phyloP scores from a whole-genome alignment of 179 eudicot genomes.

The Patellifolia procumbens region DNA sequence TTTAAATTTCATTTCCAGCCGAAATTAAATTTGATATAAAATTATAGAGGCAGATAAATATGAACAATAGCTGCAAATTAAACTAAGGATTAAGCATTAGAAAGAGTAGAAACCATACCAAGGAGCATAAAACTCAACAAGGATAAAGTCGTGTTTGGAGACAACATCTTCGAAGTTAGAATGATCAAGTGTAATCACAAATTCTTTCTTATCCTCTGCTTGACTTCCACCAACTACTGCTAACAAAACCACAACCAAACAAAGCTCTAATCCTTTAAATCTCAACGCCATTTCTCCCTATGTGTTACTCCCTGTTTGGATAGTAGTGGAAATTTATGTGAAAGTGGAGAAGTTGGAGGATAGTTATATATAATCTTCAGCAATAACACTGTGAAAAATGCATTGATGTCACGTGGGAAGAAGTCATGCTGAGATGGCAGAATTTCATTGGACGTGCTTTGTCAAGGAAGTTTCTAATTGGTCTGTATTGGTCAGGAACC shows the following conservation, averaged over 20 bases:
- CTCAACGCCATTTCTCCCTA: neutral
- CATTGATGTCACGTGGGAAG: conserved; percentile 7
- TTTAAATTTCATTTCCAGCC: neutral
- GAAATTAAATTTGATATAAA: no score
- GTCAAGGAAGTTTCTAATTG: conserved; percentile 10
- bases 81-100: neutral
- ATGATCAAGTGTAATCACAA: conserved; percentile 53
- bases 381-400: neutral
- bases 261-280: conserved; percentile 9
- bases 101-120: conserved; percentile 44
- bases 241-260: conserved; percentile 28
- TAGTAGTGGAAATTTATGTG: neutral
- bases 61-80: no score
- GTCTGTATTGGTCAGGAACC: neutral
- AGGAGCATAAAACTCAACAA: conserved; percentile 90
- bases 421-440: neutral
- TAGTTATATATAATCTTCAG: neutral
- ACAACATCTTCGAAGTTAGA: conserved; percentile 55
- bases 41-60: no score
- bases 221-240: conserved; percentile 18
- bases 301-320: neutral
- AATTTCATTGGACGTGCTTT: neutral
- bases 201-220: conserved; percentile 32
- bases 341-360: neutral
- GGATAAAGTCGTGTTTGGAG: conserved; percentile 54